These are phyloP conservation scores for Croton laevigatus DNA, from an alignment of 441 rosid genomes.

Conservation along the genomic window DNA sequence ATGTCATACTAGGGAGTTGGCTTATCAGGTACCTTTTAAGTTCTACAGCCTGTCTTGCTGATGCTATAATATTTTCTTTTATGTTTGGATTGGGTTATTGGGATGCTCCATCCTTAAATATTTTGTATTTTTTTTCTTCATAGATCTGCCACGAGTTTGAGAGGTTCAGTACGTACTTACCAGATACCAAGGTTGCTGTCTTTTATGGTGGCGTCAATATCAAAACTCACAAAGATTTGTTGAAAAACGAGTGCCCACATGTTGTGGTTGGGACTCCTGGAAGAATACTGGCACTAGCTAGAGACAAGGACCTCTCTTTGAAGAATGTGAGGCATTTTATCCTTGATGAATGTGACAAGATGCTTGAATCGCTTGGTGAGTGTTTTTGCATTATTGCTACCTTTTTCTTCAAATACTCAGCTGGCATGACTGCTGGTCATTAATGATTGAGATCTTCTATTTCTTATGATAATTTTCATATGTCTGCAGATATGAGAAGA, in stretches of 20 bases:
- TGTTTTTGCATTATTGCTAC: background rate
- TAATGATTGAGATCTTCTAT: background rate
- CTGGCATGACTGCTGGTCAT: background rate
- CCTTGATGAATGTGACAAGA: constrained; percentile 98
- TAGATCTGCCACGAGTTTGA: constrained; percentile 97
- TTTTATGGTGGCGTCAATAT: constrained; percentile 95
- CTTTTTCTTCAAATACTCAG: background rate
- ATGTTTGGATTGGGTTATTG: background rate
- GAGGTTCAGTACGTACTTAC: constrained; percentile 91
- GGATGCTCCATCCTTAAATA: constrained; percentile 7
- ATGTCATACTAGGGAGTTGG: constrained; percentile 96
- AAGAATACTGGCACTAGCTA: constrained; percentile 79
- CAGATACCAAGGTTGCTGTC: constrained; percentile 88
- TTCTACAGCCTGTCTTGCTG: background rate
- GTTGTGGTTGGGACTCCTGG: constrained; percentile 99
- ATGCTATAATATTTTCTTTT: background rate
- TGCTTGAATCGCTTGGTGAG: constrained; percentile 98
- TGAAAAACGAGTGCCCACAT: constrained; percentile 98
- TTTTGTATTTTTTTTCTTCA: constrained; percentile 4
- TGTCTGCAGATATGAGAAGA: constrained; percentile 78
- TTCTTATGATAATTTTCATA: background rate
- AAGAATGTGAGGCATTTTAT: constrained; percentile 99
- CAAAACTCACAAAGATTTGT: constrained; percentile 79
- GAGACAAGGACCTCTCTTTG: constrained; percentile 91
- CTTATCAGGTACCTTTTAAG: constrained; percentile 68